phyloP scores from a whole-genome alignment of 164 flowering plant genomes.

The Liquidambar formosana region DNA sequence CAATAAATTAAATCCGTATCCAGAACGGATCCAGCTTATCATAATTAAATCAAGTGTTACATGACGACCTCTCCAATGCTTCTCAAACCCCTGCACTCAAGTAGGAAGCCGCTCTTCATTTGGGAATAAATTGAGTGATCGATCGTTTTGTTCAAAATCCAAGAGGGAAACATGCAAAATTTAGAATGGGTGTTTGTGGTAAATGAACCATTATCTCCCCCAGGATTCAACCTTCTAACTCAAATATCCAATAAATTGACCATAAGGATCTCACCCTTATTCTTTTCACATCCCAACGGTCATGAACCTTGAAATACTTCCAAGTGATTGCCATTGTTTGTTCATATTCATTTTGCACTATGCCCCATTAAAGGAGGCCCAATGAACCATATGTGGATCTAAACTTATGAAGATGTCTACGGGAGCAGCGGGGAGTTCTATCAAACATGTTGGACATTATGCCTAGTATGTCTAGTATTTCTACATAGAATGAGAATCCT shows the following conservation, averaged over 20 bases:
- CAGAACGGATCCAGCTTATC: not conserved
- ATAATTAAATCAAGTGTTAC: too few species aligned
- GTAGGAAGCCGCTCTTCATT: not conserved
- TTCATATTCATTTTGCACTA: not conserved
- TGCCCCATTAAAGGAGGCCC: not conserved
- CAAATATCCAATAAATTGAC: too few species aligned
- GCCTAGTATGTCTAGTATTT: not conserved
- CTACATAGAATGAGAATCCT: not conserved
- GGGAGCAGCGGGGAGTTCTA: not conserved
- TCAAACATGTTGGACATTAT: not conserved
- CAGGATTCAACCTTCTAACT: not conserved
- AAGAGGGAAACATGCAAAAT: not conserved
- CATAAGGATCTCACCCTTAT: too few species aligned
- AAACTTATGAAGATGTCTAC: not conserved
- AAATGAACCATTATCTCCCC: not conserved
- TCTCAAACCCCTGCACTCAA: too few species aligned
- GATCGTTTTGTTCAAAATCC: not conserved
- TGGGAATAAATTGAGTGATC: not conserved
- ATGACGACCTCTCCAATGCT: too few species aligned
- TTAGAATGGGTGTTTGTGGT: not conserved
- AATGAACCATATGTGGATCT: not conserved
- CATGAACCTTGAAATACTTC: too few species aligned
- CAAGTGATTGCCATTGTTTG: too few species aligned
- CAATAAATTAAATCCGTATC: not conserved
- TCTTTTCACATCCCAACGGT: too few species aligned